Base-by-base conservation (phyloP, 2,329 filamentous ascomycete genomes). In the Corynespora cassiicola region DNA sequence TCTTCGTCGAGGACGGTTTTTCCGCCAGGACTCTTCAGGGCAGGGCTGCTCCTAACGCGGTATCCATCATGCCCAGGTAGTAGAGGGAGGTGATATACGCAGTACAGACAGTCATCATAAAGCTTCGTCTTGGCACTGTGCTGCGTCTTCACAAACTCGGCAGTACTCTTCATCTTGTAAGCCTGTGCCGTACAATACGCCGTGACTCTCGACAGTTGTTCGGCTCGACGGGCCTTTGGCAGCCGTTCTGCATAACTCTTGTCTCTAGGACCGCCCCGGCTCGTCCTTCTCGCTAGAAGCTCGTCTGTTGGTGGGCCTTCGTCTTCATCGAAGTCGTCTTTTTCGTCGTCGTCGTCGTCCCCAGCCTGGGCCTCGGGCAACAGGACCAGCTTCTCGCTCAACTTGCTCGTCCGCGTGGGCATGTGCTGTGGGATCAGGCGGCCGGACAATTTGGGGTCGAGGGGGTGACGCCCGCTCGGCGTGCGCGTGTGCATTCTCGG, bases 81-180 rank as follows among this genome's bases (percentile, higher is more conserved):
- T 11, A 99, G 74, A 5, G 94, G 94, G 19, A 96, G 74, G 63
- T 96, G 91, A 68, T 99, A 99, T 31, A 96, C 92, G 17, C 86
- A 89, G 65, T 99, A 99, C 16, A 99, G 75, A 63, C 94, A 99
- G 68, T 99, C 94, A 67, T 99, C 94, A 70, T 99, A 99, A 5
- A 97, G 78, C 71, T 99, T 99, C 10, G 92, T 95, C 70, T 90
- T 87, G 1, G 91, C 92, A 20, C 87, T 85, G 71, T 99, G 94
- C 58, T 86, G 86, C 50, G 88, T 88, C 55, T 88, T 86, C 45
- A 96, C 76, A 64, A 99, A 99, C 21, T 88, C 83, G 10, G 91
- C 90, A n/a, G 90, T 90, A 17, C 85, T 81, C 56, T 87, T 86
- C 72, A 95, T 84, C 72, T 92, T 95, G 73, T 91, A 97, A 6